phyloP scores from a whole-genome alignment of 1,284 basidiomycete genomes.

The Ustilago sp. region DNA sequence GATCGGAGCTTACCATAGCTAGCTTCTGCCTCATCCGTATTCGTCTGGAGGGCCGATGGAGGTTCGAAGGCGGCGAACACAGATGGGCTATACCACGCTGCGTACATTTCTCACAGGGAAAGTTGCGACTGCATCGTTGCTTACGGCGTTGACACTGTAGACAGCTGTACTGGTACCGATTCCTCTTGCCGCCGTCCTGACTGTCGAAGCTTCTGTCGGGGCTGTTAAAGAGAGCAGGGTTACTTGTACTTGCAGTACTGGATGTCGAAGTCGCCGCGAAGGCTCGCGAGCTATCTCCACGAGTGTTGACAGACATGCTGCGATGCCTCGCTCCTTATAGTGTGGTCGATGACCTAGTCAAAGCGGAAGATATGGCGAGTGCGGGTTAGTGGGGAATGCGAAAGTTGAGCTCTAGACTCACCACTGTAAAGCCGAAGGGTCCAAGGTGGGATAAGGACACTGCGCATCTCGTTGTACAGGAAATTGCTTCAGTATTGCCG shows the following conservation, averaged over 20 bases:
- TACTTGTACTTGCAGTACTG: constrained; percentile 8
- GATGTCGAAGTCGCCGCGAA: neutral
- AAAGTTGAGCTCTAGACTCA: too few species aligned
- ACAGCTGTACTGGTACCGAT: constrained; percentile 50
- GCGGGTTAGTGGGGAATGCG: too few species aligned
- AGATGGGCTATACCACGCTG: constrained; percentile 47
- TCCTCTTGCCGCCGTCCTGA: constrained; percentile 35
- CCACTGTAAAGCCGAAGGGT: too few species aligned
- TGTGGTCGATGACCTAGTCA: neutral
- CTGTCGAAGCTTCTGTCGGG: constrained; percentile 20
- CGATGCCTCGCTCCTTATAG: neutral
- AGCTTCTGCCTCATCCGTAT: constrained; percentile 43
- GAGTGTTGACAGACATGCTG: neutral
- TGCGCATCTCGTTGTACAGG: too few species aligned
- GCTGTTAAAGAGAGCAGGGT: neutral
- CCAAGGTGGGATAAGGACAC: too few species aligned
- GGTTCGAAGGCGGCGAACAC: constrained; percentile 36
- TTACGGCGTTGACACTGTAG: constrained; percentile 47
- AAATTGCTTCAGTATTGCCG: too few species aligned
- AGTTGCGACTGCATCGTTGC: constrained; percentile 44
- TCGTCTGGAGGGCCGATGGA: constrained; percentile 39
- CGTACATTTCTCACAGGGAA: constrained; percentile 45
- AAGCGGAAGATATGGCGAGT: too few species aligned
- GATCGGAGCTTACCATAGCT: constrained; percentile 8
- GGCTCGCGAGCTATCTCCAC: neutral